Evolutionary conservation across 805 yeast species (phyloP), one percentile per base, ranked within the genome.

Genomic region (Metschnikowia henanensis): DNA sequence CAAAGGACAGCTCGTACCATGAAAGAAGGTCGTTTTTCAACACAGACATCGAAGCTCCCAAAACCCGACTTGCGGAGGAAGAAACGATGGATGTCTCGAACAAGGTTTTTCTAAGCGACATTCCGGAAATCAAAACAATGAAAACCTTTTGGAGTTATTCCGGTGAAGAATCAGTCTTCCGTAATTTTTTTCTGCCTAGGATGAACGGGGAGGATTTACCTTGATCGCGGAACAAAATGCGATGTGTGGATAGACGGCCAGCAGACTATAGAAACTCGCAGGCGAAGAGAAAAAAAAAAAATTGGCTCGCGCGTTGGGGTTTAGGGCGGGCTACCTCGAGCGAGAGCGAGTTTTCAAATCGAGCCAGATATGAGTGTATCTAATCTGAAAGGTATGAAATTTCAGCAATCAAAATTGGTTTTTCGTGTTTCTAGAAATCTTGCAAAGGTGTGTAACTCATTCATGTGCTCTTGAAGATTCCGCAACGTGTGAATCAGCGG

Each of bases 71-170:
- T 6, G 58, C 58, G 13, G 65, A 49, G 37, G 55, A 47, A 15
- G 66, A 62, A 17, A 67, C 53, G 28, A 59, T 60, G 22, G 54
- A 55, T 5, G 60, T 45, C 47, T 66, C 58, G 40, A 47, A 56
- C 18, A 56, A 41, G 22, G 49, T 32, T 42, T 52, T 53, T 49
- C 51, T 44, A 10, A 44, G 21, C 16, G 53, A 30, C 56, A 52
- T 52, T 30, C 12, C 30, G 32, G 20, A 13, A 9, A n/a, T n/a
- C n/a, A n/a, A n/a, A n/a, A n/a, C n/a, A n/a, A n/a, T n/a, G n/a
- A n/a, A n/a, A n/a, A n/a, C n/a, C n/a, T n/a, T n/a, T n/a, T n/a
- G n/a, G n/a, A n/a, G n/a, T n/a, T n/a, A n/a, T n/a, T n/a, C n/a
- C n/a, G n/a, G n/a, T n/a, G n/a, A n/a, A n/a, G n/a, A n/a, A n/a